Conservation (phyloP, 371 early-diverging fungal genomes). For the Mortierella sp. region DNA sequence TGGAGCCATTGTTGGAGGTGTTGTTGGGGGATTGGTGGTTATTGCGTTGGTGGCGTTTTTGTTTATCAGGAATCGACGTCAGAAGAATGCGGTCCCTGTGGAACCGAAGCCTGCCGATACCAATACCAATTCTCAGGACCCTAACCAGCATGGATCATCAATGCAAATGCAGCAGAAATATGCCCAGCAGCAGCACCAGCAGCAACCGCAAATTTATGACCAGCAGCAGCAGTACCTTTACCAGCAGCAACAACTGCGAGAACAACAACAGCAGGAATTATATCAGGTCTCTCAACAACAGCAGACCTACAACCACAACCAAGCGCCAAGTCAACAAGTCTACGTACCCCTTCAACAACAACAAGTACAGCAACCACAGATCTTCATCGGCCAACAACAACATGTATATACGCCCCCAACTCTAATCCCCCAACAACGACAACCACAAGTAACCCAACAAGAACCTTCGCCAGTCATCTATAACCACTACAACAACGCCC, state of each 20-base stretch:
- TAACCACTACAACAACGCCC: not conserved
- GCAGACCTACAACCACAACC: not conserved
- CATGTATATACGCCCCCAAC: not conserved
- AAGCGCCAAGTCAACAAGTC: not conserved
- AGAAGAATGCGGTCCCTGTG: not conserved
- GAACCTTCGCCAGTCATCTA: not conserved
- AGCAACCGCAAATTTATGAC: not conserved
- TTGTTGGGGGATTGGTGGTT: slow-evolving; percentile 15
- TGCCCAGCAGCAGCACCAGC: not conserved
- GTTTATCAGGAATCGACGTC: slow-evolving; percentile 18
- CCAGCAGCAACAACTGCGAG: not conserved
- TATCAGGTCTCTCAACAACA: not conserved
- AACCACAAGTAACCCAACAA: not conserved
- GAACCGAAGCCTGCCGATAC: not conserved
- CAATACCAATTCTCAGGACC: not conserved
- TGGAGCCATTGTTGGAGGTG: slow-evolving; percentile 20
- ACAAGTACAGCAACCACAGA: not conserved
- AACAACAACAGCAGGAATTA: not conserved
- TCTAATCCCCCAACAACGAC: not conserved
- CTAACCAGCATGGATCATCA: not conserved
- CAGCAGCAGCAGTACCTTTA: not conserved
- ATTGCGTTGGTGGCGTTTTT: slow-evolving; percentile 15
- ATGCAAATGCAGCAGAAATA: not conserved
- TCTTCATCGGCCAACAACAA: not conserved
- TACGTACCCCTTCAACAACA: not conserved